Percentiles rank a stretch among this genome's conserved stretches.
Evolutionary conservation across 169 alveolate species (phyloP).

Genomic region (Plasmodium malariae): DNA sequence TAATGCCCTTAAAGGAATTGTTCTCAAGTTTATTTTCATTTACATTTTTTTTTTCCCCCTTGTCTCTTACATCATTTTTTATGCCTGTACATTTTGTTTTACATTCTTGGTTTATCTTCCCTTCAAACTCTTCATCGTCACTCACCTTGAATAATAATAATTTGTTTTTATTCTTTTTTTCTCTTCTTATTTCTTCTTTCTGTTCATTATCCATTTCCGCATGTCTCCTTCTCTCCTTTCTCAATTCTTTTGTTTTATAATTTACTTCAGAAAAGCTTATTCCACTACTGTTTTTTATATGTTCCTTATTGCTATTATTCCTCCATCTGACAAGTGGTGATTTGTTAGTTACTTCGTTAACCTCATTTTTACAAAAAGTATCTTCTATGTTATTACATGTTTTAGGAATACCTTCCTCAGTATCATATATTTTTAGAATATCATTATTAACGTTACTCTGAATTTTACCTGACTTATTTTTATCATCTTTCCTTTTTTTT

Average conservation of each 20-base stretch:
- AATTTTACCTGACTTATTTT: background rate
- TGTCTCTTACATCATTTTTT: background rate
- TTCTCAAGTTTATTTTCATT: conserved; percentile 17
- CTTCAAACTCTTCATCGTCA: background rate
- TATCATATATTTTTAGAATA: background rate
- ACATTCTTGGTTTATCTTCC: background rate
- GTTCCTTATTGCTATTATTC: background rate
- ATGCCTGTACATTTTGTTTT: background rate
- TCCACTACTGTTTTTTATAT: background rate
- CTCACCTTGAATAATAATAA: background rate
- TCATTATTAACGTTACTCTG: background rate
- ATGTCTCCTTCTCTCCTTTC: background rate
- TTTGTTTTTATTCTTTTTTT: background rate
- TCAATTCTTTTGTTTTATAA: background rate
- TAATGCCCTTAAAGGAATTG: conserved; percentile 42
- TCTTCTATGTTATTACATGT: background rate
- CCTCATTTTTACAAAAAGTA: background rate
- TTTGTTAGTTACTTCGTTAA: background rate
- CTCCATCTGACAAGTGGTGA: background rate
- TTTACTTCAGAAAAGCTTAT: background rate
- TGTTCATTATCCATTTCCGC: background rate
- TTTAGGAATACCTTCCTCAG: background rate
- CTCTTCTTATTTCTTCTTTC: background rate
- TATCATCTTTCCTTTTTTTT: conserved; percentile 33
- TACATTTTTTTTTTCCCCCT: background rate